Evolutionary conservation across 129 eudicot genomes (phyloP), one percentile per base, ranked within the genome.

Genomic region (Lactuca sativa): DNA sequence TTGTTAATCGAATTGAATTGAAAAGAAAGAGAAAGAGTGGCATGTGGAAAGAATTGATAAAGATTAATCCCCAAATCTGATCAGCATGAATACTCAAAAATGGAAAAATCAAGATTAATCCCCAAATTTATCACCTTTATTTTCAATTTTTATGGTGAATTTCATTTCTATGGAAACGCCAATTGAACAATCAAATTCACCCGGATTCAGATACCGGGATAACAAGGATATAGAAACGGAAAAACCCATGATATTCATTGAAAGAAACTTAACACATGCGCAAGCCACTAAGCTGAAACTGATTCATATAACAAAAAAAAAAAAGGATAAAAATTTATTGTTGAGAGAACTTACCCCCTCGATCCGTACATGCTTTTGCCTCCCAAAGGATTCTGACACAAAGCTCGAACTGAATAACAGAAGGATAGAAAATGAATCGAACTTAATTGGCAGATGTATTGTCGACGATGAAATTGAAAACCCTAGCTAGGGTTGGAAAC

Each of bases 281-380:
- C 30, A 25, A 25, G 30, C 30, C 30, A 25, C 36, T 30, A 38
- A 49, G 17, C 33, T 32, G n/a, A 51, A 62, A 51, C 34, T 38
- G 40, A 60, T 37, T 40, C 34, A 15, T 37, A 32, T 58, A 49
- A 25, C 16, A 54, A 15, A 67, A 13, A 54, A 15, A 67, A 13
- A 0, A 5, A 32, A 66, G 11, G n/a, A 30, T 6, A 13, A 7
- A 59, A 59, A 25, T 1, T 25, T 38, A 2, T 52, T 77, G 66
- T 31, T 62, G 9, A 62, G 71, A 56, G 55, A 77, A 53, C 81
- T 62, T 77, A 77, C 81, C 81, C 81, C 32, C 80, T 60, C 13
- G 71, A 76, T 69, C 80, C 80, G 80, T 76, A 76, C 80, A 76
- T 68, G 75, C 15, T 43, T 75, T 56, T 68, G 75, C 15, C 54